Evolutionary conservation across 306 rosid species (phyloP).

Genomic region (Trifolium subterraneum): DNA sequence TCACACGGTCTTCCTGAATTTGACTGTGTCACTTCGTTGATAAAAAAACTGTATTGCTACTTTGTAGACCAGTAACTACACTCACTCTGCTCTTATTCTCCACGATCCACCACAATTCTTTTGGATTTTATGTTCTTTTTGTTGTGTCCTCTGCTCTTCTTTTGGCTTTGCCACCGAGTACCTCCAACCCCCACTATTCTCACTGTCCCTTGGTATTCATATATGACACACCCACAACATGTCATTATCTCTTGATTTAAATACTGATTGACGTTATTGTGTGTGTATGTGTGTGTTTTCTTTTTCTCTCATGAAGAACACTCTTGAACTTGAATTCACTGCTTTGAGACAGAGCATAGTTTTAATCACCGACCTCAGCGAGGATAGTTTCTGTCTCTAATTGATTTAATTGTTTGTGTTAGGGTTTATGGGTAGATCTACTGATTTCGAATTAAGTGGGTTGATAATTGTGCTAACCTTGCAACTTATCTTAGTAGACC

Average conservation of each 20-base stretch:
- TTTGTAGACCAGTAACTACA: conserved; percentile 2
- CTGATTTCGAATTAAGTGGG: neutral
- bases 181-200: neutral
- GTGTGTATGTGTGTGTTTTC: neutral
- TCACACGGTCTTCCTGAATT: neutral
- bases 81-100: neutral
- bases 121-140: neutral
- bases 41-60: neutral
- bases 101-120: neutral
- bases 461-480: neutral
- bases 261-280: neutral
- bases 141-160: neutral
- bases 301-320: neutral
- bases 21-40: neutral
- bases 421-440: neutral
- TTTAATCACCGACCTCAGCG: neutral
- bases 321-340: neutral
- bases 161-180: neutral
- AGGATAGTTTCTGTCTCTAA: neutral
- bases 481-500: neutral
- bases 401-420: neutral
- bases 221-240: neutral
- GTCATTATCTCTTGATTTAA: neutral
- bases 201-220: neutral
- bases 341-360: conserved; percentile 1